Evolutionary conservation across 108 stramenopile genomes (phyloP), one percentile per base, ranked within the genome.

Genomic region (Chaetoceros muelleri): DNA sequence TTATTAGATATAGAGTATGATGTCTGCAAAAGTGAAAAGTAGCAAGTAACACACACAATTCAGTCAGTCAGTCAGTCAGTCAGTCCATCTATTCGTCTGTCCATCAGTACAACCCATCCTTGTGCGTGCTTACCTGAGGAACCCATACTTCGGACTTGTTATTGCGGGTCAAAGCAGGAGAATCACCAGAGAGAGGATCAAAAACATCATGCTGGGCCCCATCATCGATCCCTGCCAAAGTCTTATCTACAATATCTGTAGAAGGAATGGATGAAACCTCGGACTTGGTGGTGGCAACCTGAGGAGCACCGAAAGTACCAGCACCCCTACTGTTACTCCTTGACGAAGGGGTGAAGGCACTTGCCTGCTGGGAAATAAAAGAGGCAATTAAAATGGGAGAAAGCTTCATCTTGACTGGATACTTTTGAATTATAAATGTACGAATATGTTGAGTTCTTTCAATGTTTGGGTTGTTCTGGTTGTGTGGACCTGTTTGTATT

Each of bases 101-200:
- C 16, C 17, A 17, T 44, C 13, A 13, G 44, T 44, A 17, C 44
- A 13, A 13, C 44, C 13, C 44, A 44, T 10, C 13, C 2, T 16
- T 24, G 25, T 10, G 16, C 5, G 28, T 52, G 51, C 76, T 34
- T 61, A 84, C 83, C 79, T 85, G 87, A 24, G 70, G 67, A 22
- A 80, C 74, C 88, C 88, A 90, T 47, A 90, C 88, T 65, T 81
- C 82, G 30, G 66, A 80, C 18, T 79, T 67, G 50, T 81, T 81
- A 57, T 85, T 90, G 13, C 58, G 55, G 0, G 71, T 57, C 19
- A 72, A 34, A 19, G 84, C 82, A 47, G 82, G 64, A 48, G 57
- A 60, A 1, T 75, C 76, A 30, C 84, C 84, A 21, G 54, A 57
- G 18, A 75, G 79, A 27, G 88, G 88, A 64, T 90, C 84, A 60